Evolutionary conservation across 305 asterid species (phyloP).

Genomic region (Striga hermonthica): DNA sequence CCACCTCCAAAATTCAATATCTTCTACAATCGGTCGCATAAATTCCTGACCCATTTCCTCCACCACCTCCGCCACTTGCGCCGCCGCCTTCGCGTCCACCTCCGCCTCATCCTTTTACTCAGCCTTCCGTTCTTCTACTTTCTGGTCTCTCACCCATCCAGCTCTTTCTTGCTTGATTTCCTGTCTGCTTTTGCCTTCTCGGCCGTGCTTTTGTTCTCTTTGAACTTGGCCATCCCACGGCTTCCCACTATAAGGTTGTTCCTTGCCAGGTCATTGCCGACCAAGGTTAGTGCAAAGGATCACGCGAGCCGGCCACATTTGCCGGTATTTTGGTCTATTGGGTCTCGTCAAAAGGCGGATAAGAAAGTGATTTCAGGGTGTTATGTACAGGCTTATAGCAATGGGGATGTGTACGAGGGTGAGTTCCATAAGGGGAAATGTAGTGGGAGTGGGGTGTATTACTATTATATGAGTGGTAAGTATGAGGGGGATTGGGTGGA

Average conservation of each 20-base stretch:
- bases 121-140: slow-evolving; percentile 84
- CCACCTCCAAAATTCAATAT: slow-evolving; percentile 40
- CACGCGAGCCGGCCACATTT: slow-evolving; percentile 47
- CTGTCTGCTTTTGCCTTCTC: slow-evolving; percentile 90
- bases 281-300: slow-evolving; percentile 50
- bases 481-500: slow-evolving; percentile 96
- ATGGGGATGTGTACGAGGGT: slow-evolving; percentile 96
- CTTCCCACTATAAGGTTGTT: slow-evolving; percentile 71
- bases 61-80: slow-evolving; percentile 65
- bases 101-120: slow-evolving; percentile 63
- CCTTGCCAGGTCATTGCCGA: slow-evolving; percentile 71
- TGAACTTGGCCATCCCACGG: slow-evolving; percentile 81
- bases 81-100: slow-evolving; percentile 64
- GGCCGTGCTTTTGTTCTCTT: slow-evolving; percentile 72
- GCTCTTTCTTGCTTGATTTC: slow-evolving; percentile 84
- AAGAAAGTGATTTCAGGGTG: slow-evolving; percentile 67
- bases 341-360: slow-evolving; percentile 59
- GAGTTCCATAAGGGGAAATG: slow-evolving; percentile 91
- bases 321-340: slow-evolving; percentile 94
- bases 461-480: slow-evolving; percentile 94
- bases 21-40: slow-evolving; percentile 46
- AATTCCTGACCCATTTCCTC: slow-evolving; percentile 60
- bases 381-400: slow-evolving; percentile 79
- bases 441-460: slow-evolving; percentile 92
- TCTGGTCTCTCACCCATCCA: slow-evolving; percentile 83